Base-by-base conservation (phyloP, 768 basidiomycete species). In the Kwoniella newhampshirensis region DNA sequence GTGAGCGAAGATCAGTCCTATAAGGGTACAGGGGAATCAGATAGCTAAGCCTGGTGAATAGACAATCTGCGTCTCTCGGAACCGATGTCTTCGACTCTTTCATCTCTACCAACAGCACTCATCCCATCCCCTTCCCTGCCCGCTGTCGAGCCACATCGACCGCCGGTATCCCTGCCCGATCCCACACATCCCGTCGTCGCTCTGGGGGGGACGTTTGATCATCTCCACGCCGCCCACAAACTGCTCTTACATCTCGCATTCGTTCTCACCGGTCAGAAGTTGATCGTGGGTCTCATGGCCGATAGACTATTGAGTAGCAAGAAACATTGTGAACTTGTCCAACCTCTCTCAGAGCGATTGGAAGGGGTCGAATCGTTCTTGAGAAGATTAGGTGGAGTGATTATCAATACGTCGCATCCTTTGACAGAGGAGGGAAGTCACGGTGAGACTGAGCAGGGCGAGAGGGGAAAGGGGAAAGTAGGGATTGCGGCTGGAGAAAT, bases 131-230 rank as follows among this genome's bases (percentile, higher is more conserved):
- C 42, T 1, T 42, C 37, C 26, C 2, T 23, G 3, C 20, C 20
- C 17, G 11, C 42, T n/a, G 18, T 39, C 8, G 9, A 15, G 15
- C 39, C 40, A 43, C 13, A 17, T 27, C 8, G 2, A 13, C 51
- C 41, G 25, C n/a, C 17, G 15, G 7, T 15, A 37, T 6, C 26
- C 25, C 18, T 23, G 18, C 44, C 36, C 21, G 45, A 25, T 1
- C 45, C 45, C 7, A 18, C 32, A 32, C 32, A 32, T 32, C 40
- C 21, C 21, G 49, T 58, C 30, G 56, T 58, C n/a, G 87, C 85
- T 0, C 81, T 97, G 7, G 94, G 96, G 5, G 96, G 96, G 0
- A 98, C 96, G 0, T 98, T 98, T 76, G 96, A 99, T 77, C 96
- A 98, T 75, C 83, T 99, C 15, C 96, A 99, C 72, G 85, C 91